Evolutionary conservation across 257 asterid species (phyloP).

Genomic region (Capsicum baccatum): DNA sequence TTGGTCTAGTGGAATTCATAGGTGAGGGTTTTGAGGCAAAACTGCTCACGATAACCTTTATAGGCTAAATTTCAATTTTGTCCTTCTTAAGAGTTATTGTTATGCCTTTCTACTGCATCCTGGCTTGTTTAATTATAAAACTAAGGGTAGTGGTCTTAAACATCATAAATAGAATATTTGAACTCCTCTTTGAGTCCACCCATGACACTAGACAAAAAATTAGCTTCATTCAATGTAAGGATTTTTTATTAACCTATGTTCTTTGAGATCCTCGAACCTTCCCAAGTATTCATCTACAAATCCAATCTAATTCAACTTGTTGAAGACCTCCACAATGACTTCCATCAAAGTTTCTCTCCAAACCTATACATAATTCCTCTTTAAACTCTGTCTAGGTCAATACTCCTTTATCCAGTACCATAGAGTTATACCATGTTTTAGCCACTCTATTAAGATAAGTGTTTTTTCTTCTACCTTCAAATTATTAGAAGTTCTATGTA

Average conservation of each 20-base stretch:
- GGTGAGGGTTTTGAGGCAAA: neutral
- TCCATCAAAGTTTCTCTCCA: neutral
- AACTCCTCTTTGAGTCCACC: neutral
- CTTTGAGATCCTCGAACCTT: neutral
- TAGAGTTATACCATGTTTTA: neutral
- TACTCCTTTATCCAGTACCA: neutral
- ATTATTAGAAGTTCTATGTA: neutral
- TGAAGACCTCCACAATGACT: neutral
- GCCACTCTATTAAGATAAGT: neutral
- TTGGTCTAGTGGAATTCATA: neutral
- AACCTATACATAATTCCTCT: neutral
- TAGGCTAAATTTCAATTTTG: neutral
- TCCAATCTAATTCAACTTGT: no score
- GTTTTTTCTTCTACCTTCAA: neutral
- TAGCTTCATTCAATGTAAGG: neutral
- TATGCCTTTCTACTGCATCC: no score
- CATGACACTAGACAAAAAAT: neutral
- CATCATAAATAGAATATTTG: neutral
- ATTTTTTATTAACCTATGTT: no score
- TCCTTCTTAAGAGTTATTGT: no score
- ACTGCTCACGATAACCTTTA: neutral
- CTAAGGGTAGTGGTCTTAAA: no score
- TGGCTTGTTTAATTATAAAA: no score
- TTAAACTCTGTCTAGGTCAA: neutral
- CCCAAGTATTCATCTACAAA: neutral